Evolutionary conservation across 2,329 filamentous ascomycete species (phyloP), one percentile per base, ranked within the genome.

Genomic region (Thermochaetoides dissita): DNA sequence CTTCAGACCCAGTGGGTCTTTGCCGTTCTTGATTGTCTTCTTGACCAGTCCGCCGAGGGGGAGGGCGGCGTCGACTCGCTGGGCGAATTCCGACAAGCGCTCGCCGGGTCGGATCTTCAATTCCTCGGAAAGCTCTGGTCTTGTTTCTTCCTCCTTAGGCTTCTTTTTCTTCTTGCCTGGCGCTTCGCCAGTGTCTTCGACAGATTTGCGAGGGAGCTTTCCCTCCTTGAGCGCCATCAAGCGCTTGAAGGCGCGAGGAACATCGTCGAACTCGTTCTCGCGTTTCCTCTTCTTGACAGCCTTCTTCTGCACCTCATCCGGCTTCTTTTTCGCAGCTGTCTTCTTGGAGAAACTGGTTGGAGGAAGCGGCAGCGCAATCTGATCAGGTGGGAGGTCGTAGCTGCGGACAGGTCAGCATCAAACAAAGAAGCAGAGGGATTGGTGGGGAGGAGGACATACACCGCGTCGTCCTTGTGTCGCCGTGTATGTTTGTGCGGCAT

Each of bases 401-500:
- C 65, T 76, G 50, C 34, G 12, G 1, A 28, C 8, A n/a, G 30
- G 30, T 29, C 34, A 36, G 29, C 38, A 30, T 40, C 11, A 43
- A 28, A 34, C 36, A 30, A 33, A 30, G 11, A 30, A 39, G 29
- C 36, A 30, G 11, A n/a, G 12, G 10, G 30, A 24, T 31, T n/a
- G 38, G 17, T 24, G 17, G 17, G 17, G 3, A 17, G 6, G 4
- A 17, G 10, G 17, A 45, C 54, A 48, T 49, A 79, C 78, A 66
- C 65, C 10, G 66, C 66, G 38, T 66, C 64, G 46, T 79, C 72
- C 39, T 67, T 66, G 8, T 66, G 68, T 43, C 74, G 74, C 50
- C 83, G 72, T 49, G 81, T 89, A 60, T 93, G 85, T 64, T 93
- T 93, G 65, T 89, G 84, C 59, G 85, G 85, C 85, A 93, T 93